Conservation (phyloP, 179 eudicot genomes). For the Silene noctiflora region DNA sequence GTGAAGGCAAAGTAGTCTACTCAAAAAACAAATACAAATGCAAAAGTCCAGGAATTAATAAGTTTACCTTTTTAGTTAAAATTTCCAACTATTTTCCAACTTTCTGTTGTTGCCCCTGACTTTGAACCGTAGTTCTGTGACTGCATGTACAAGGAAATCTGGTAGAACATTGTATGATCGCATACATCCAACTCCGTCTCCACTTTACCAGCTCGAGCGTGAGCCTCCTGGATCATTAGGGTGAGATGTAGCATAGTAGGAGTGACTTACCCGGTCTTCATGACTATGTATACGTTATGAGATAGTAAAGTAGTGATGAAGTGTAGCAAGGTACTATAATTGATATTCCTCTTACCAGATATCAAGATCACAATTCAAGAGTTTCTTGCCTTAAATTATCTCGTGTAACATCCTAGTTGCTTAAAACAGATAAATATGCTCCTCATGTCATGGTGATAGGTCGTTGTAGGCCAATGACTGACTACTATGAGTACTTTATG, state of each 20-base stretch:
- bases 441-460: not conserved
- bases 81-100: no score
- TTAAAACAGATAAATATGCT: slow-evolving; percentile 1
- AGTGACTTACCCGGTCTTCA: not conserved
- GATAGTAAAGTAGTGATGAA: not conserved
- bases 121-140: no score
- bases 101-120: no score
- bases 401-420: not conserved
- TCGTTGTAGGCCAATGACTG: not conserved
- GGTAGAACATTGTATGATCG: not conserved
- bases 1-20: no score
- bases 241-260: not conserved
- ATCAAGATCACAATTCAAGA: not conserved
- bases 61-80: no score
- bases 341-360: not conserved
- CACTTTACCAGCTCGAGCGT: not conserved
- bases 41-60: no score
- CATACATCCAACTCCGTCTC: not conserved
- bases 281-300: not conserved
- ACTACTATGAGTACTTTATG: no score
- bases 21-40: no score
- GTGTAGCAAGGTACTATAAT: not conserved
- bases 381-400: not conserved
- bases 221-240: not conserved
- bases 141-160: not conserved